A percentile compares a stretch with the other conserved stretches of the same genome.
Conservation (phyloP, 2,329 filamentous ascomycete species). For the Stagonosporopsis tanaceti region DNA sequence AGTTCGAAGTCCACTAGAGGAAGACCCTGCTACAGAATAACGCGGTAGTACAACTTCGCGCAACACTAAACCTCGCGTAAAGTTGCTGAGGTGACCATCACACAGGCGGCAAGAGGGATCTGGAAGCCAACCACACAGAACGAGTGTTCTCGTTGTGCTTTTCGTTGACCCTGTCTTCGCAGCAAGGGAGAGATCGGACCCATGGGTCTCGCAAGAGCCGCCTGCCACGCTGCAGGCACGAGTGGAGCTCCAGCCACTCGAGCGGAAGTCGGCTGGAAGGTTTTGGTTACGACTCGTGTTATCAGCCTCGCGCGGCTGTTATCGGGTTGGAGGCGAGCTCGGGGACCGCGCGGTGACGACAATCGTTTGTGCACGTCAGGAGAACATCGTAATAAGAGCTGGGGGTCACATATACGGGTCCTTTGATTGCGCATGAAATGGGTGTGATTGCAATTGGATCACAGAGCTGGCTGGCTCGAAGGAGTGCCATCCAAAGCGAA, state of each 20-base stretch:
- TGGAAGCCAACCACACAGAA: conserved; percentile 9
- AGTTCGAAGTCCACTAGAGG: background rate
- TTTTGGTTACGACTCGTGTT: conserved; percentile 14
- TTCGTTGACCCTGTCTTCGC: conserved; percentile 3
- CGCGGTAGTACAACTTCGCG: conserved; percentile 17
- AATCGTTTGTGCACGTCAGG: conserved; percentile 20
- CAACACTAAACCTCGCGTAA: conserved; percentile 7
- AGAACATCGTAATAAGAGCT: conserved; percentile 26
- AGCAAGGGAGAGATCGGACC: conserved; percentile 5
- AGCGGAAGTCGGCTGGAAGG: conserved; percentile 8
- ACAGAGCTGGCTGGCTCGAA: conserved; percentile 2
- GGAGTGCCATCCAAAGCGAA: background rate
- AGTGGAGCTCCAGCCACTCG: conserved; percentile 18
- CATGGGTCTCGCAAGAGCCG: background rate
- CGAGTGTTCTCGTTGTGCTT: conserved; percentile 27
- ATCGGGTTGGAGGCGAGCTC: conserved; percentile 11
- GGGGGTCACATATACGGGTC: conserved; percentile 13
- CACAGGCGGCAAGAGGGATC: conserved; percentile 13
- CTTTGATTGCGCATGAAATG: conserved; percentile 20
- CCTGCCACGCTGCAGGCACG: conserved; percentile 9
- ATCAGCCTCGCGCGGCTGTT: conserved; percentile 13
- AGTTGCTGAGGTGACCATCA: conserved; percentile 20
- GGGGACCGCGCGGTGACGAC: conserved; percentile 19
- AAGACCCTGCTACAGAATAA: too few relatives aligned
- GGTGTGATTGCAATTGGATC: conserved; percentile 6